Evolutionary conservation across 352 stramenopile species (phyloP).

Genomic region (Globisporangium emineosum): DNA sequence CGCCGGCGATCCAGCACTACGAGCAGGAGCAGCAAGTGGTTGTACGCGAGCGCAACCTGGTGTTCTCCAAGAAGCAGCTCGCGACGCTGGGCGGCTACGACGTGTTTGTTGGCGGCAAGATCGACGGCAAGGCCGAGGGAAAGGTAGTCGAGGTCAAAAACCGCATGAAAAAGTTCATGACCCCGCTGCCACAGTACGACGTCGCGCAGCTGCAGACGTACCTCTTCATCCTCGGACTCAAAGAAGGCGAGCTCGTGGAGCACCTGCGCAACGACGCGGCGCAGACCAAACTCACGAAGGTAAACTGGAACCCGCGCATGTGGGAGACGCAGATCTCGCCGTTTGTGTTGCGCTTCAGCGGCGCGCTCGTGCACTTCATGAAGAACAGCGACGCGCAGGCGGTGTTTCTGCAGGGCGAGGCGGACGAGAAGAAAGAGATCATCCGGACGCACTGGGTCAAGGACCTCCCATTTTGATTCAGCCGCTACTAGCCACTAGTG

Average conservation of each 20-base stretch:
- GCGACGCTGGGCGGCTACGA: conserved; percentile 40
- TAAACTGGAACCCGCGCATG: conserved; percentile 63
- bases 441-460: conserved; percentile 69
- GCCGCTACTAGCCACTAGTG: not conserved
- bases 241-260: conserved; percentile 79
- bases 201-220: conserved; percentile 84
- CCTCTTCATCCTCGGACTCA: conserved; percentile 65
- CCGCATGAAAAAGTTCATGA: conserved; percentile 63
- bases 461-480: conserved; percentile 7
- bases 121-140: conserved; percentile 70
- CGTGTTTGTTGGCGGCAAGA: conserved; percentile 78
- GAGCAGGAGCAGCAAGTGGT: conserved; percentile 49
- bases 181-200: conserved; percentile 76
- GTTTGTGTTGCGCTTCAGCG: conserved; percentile 64
- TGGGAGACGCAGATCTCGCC: conserved; percentile 68
- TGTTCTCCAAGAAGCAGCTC: conserved; percentile 74
- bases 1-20: conserved; percentile 66
- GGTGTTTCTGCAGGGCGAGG: conserved; percentile 43
- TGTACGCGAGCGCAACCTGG: conserved; percentile 69
- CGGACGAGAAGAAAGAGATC: conserved; percentile 58
- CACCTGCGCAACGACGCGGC: conserved; percentile 55
- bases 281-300: conserved; percentile 64
- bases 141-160: conserved; percentile 88
- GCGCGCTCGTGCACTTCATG: conserved; percentile 76
- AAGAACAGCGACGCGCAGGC: conserved; percentile 48